phyloP scores from a whole-genome alignment of 2,329 filamentous ascomycete genomes.

The Didymella keratinophila region DNA sequence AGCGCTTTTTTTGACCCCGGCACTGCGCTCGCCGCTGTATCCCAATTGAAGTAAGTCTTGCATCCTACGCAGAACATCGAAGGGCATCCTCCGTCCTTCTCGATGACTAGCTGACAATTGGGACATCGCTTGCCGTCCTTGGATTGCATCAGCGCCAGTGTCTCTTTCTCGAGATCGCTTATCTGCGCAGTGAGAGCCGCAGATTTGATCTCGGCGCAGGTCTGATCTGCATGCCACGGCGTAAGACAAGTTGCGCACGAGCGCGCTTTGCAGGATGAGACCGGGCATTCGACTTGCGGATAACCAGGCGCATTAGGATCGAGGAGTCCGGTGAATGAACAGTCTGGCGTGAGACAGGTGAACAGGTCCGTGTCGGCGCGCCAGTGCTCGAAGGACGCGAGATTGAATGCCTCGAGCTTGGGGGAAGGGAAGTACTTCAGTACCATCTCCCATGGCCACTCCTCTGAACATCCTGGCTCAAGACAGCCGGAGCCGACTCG shows the following conservation, averaged over 20 bases:
- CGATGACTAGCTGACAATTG: conserved; percentile 42
- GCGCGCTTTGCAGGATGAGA: conserved; percentile 26
- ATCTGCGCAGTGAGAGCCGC: conserved; percentile 31
- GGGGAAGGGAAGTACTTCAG: conserved; percentile 31
- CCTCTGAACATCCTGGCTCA: conserved; percentile 30
- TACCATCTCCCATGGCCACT: conserved; percentile 32
- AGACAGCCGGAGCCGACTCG: conserved; percentile 32
- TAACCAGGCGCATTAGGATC: conserved; percentile 31
- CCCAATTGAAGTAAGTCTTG: conserved; percentile 40
- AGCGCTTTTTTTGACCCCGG: conserved; percentile 28
- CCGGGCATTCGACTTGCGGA: conserved; percentile 35
- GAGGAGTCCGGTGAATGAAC: conserved; percentile 26
- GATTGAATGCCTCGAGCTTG: conserved; percentile 35
- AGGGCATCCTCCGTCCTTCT: conserved; percentile 42
- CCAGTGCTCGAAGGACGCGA: conserved; percentile 37
- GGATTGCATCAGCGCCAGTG: conserved; percentile 33
- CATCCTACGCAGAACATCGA: conserved; percentile 37
- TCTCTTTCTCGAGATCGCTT: conserved; percentile 32
- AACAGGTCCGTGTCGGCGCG: conserved; percentile 21
- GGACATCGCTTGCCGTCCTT: conserved; percentile 41
- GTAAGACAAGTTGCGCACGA: conserved; percentile 34
- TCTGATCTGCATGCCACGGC: conserved; percentile 36
- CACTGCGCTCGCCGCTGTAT: conserved; percentile 33
- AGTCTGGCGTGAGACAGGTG: conserved; percentile 28
- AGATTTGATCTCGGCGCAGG: conserved; percentile 34